Base-by-base conservation (phyloP, 805 yeast genomes). In the Lachancea sp. region DNA sequence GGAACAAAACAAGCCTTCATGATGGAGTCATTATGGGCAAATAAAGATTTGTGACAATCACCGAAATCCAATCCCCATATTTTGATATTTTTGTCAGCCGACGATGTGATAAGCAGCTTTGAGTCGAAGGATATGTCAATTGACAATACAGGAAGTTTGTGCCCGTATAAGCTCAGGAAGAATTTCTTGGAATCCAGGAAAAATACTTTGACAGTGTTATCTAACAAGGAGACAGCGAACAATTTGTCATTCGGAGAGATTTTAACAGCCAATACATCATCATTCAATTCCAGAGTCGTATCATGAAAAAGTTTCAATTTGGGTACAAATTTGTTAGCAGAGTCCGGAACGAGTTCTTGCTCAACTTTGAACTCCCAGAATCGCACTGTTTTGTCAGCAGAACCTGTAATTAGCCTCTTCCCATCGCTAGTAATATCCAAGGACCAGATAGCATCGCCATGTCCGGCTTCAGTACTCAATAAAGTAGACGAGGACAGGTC, bases 21-120 rank as follows among this genome's bases (percentile, higher is more conserved):
- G 44, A 92, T 85, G 3, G 96, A 82, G 61, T 92, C 99, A 56
- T 88, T 95, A 60, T 92, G 99, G 1, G 95, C 99, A 61, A 92
- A 92, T 20, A 92, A 77, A 2, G 97, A 90, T 60, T 83, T 83
- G 63, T 92, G 98, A 70, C 98, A 92, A 64, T 92, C 99, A 64
- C 99, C 99, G 64, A 92, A 92, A 61, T 92, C 98, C 43, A 92
- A 68, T 38, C 99, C 99, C 99, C 99, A 92, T 43, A 92, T 83
- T 65, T 94, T 88, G 58, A 92, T 85, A 63, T 92, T 92, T 63
- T 92, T 92, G 65, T 92, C 99, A 0, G 98, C 98, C 1, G 97
- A 87, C 3, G 96, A 85, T 0, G 97, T 86, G 40, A 90, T 78
- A 46, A 92, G 74, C 51, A 92, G 61, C 62, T 92, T 90, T 28